phyloP scores from a whole-genome alignment of 73 alveolate species.

The Urostyla sp. region DNA sequence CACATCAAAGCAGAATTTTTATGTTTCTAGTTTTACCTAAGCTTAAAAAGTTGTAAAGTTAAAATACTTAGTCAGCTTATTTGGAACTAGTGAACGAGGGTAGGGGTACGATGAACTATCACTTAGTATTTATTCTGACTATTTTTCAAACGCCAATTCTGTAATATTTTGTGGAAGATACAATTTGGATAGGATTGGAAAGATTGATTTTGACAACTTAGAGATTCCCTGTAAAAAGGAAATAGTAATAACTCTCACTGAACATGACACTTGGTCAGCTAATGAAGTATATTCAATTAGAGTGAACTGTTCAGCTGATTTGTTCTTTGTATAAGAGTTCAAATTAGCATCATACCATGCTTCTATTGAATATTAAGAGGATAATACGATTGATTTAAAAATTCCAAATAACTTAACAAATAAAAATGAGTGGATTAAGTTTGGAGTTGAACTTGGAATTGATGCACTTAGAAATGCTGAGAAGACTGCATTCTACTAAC shows the following conservation, averaged over 20 bases:
- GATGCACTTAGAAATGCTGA: not conserved
- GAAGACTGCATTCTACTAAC: not conserved
- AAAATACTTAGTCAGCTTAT: not conserved
- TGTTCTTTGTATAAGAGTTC: too few relatives aligned
- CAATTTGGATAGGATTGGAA: not conserved
- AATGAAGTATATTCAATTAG: not conserved
- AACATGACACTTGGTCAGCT: not conserved
- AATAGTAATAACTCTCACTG: not conserved
- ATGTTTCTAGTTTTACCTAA: not conserved
- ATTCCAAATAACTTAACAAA: too few relatives aligned
- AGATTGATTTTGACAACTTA: not conserved
- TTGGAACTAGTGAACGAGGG: not conserved
- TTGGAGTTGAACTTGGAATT: not conserved
- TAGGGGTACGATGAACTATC: not conserved
- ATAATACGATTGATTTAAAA: not conserved
- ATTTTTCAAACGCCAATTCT: not conserved
- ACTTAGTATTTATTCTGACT: not conserved
- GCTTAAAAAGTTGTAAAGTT: not conserved
- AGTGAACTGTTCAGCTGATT: not conserved
- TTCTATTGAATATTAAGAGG: not conserved
- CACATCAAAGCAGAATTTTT: not conserved
- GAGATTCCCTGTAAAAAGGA: constrained; percentile 6
- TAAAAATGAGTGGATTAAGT: too few relatives aligned
- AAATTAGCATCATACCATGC: not conserved
- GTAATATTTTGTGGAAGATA: constrained; percentile 5